Evolutionary conservation across 2,329 filamentous ascomycete genomes (phyloP), one percentile per base, ranked within the genome.

Genomic region (Colletotrichum somersetense): DNA sequence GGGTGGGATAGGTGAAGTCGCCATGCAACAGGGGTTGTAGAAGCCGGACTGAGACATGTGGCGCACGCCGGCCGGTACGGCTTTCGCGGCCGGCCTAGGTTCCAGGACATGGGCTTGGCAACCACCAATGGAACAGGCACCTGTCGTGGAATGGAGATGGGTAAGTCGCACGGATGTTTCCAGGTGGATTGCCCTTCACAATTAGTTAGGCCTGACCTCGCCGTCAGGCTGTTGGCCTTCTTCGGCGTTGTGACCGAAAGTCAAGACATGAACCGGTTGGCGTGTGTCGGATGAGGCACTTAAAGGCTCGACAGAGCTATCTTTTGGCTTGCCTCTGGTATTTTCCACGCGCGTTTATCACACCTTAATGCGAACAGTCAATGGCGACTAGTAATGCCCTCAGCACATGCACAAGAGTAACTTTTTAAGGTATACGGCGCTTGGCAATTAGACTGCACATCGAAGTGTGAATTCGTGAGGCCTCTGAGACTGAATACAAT

Each of bases 261-360:
- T 5, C 66, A 30, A 72, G 66, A 65, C 66, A 69, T 55, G 59
- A 40, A 57, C 44, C 2, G 48, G 58, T 35, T 7, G 53, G 14
- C 14, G 30, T 72, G 59, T 69, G 59, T 72, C 69, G 69, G 66
- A 72, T 69, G 69, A 69, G 48, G 66, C 53, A 69, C 66, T 65
- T 44, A 10, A 33, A 44, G 67, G 38, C 33, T 26, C 0, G 53
- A 48, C n/a, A 23, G 40, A 8, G 11, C 44, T 40, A 56, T 68
- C 42, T 38, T 64, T 61, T 40, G 59, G 42, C 35, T 69, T 69
- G 23, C 59, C 64, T 35, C 48, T 55, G 68, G 61, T 69, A 46
- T 69, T 33, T 58, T 53, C 65, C 59, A 53, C 33, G 26, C 40
- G 40, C 16, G 1, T 44, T 6, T 12, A 2, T 50, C 23, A 5